A percentile compares a stretch with the other conserved stretches of the same genome.
These are phyloP conservation scores for Rhizopogon vinicolor DNA, from an alignment of 768 basidiomycete genomes.

Conservation along the genomic window DNA sequence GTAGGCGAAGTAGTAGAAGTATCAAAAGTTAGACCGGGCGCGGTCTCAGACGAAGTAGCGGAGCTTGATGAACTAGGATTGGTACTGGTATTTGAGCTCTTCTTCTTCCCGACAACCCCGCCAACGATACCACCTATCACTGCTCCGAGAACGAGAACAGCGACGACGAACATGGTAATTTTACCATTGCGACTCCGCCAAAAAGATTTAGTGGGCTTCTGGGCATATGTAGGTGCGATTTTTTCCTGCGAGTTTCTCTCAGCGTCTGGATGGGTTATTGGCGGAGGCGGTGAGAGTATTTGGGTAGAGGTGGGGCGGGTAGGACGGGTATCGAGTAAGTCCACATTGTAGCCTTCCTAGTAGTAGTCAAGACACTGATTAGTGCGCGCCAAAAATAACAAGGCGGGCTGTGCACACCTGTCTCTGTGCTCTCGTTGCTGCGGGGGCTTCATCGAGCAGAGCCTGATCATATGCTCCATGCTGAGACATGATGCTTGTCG, in stretches of 20 bases:
- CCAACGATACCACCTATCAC: conserved; percentile 59
- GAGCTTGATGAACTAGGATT: neutral
- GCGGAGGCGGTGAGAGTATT: conserved; percentile 11
- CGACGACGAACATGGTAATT: conserved; percentile 31
- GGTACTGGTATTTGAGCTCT: neutral
- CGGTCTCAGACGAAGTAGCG: too few species aligned
- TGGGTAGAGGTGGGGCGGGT: conserved; percentile 15
- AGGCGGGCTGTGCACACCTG: conserved; percentile 29
- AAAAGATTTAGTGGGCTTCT: conserved; percentile 30
- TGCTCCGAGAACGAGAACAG: conserved; percentile 42
- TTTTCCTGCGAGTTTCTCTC: conserved; percentile 13
- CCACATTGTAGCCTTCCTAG: conserved; percentile 53
- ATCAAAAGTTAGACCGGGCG: too few species aligned
- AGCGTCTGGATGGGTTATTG: conserved; percentile 7
- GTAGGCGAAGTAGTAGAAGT: too few species aligned
- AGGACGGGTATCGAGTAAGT: conserved; percentile 31
- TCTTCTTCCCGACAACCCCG: conserved; percentile 32
- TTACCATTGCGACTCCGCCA: conserved; percentile 46
- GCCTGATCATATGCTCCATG: conserved; percentile 30
- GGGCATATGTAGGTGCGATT: neutral
- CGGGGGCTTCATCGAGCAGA: conserved; percentile 35
- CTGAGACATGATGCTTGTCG: conserved; percentile 14
- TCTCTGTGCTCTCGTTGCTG: conserved; percentile 37
- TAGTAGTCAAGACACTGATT: neutral
- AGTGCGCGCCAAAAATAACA: neutral